Base-by-base conservation (phyloP, 192 early-diverging fungal genomes). In the Geranomyces michiganensis region DNA sequence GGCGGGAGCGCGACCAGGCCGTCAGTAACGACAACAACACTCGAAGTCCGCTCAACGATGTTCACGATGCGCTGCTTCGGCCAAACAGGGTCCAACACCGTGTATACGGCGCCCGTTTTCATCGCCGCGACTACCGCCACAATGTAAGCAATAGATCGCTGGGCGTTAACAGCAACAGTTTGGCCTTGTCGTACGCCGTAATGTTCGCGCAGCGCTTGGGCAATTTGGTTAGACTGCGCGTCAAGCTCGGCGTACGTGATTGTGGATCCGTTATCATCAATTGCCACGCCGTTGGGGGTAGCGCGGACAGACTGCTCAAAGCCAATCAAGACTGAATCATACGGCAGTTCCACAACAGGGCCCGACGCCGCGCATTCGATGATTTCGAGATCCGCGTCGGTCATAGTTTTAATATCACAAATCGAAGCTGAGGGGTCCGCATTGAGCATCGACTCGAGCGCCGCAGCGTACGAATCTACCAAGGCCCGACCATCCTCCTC, bases 121-220 rank as follows among this genome's bases (percentile, higher is more conserved):
- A 74, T 51, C 5, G 27, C 76, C 15, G 46, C 30, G n/a, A 77
- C 30, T 10, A 19, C 76, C 17, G 56, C 33, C 4, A 76, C 53
- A 26, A 76, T 32, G 26, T 77, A n/a, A n/a, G n/a, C 76, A 33
- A 77, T 77, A 7, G 74, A 70, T 19, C 72, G 22, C 5, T 6
- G 14, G 8, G 51, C 61, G 0, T 77, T 29, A 12, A 76, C 9
- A 19, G 44, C 76, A 32, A 77, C 76, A 12, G 55, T n/a, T 9
- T 56, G 14, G 10, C 55, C 55, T 12, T 12, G 55, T 9, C 24
- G 9, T 12, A 56, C 55, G 24, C 55, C 55, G 14, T n/a, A 10
- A 12, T 24, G 55, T 10, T 24, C 9, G 24, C n/a, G n/a, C n/a
- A 56, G 55, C 55, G 12, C 14, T 41, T 32, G 65, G 45, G 65